Base-by-base conservation (phyloP, 306 rosid genomes). In the Sphenostylis stenocarpa region DNA sequence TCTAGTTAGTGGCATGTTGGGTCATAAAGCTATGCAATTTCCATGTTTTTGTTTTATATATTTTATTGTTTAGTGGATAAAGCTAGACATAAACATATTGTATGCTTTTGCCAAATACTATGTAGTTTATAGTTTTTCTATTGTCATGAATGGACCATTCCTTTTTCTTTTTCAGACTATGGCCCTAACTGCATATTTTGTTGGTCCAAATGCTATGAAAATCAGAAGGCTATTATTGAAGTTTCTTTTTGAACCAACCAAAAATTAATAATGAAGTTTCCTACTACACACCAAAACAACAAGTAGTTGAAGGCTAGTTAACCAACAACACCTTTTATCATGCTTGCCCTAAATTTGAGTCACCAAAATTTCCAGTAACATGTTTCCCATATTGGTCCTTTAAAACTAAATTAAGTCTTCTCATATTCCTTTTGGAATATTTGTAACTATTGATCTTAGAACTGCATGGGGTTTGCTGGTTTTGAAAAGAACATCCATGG, bases 51-150 rank as follows among this genome's bases (percentile, higher is more conserved):
- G 56, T 81, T 75, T 67, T 36, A 34, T 39, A 44, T 75, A 55
- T 41, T 36, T 28, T 70, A 67, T 28, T 3, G 67, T 28, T 78
- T 63, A 55, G 65, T 49, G 43, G 68, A 78, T 74, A 70, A 78
- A 39, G 69, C 28, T 63, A 23, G 66, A 29, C 81, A 75, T 38
- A 5, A 56, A 20, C 19, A 36, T 67, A 21, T 45, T 72, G 53
- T 62, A 39, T 61, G 45, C 53, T 77, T 70, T 81, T 66, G 75
- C 20, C 61, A 70, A 81, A 66, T 86, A 72, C 85, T 71, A 78
- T 28, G 73, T 77, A 62, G 77, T 60, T 39, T 41, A 6, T 47
- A 15, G 38, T 39, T 56, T 71, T 47, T 51, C 20, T 20, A 14
- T 73, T 80, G 60, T 51, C 68, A 14, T 17, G 15, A 76, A 48